Base-by-base conservation (phyloP, 2,329 filamentous ascomycete genomes). In the Xylariaceae sp. region DNA sequence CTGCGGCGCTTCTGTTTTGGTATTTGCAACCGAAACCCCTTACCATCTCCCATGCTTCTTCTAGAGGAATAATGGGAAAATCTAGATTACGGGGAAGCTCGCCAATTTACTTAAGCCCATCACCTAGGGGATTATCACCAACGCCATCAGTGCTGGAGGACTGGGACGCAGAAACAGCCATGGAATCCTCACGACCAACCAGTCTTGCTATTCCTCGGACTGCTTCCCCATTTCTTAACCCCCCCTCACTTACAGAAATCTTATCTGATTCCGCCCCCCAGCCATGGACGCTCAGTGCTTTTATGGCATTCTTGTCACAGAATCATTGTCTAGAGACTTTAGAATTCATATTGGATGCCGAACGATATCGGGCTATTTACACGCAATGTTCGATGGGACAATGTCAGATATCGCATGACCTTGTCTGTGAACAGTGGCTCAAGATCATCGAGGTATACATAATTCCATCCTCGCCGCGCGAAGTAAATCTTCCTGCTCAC, bases 241-340 rank as follows among this genome's bases (percentile, higher is more conserved):
- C 67, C 19, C 91, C 89, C 33, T 85, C 88, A 22, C 72, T 98
- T 37, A 78, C 83, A 44, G 91, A 97, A 56, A 94, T 98, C 19
- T 78, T 98, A 34, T 79, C 87, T 50, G 93, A 96, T 66, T 80
- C 79, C 34, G 87, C 93, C 28, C 82, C 87, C 8, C 83, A 89
- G 31, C 93, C 93, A 52, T 97, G 89, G 77, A 95, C 90, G 0
- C 73, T 96, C 8, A 83, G 81, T 45, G 91, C 91, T 24, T 97
- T 97, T 65, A 97, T 93, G 81, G 90, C 90, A 42, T 97, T 95
- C 59, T 76, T 97, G 3, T 96, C 91, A 1, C 90, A 95, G 60
- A 97, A 97, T 58, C 91, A 97, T 66, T 98, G 93, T 61, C 72
- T 97, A 50, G 93, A 98, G 65, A 96, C 90, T 1, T 73, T 98